phyloP scores from a whole-genome alignment of 768 basidiomycete species.

The Tulasnella sp. region DNA sequence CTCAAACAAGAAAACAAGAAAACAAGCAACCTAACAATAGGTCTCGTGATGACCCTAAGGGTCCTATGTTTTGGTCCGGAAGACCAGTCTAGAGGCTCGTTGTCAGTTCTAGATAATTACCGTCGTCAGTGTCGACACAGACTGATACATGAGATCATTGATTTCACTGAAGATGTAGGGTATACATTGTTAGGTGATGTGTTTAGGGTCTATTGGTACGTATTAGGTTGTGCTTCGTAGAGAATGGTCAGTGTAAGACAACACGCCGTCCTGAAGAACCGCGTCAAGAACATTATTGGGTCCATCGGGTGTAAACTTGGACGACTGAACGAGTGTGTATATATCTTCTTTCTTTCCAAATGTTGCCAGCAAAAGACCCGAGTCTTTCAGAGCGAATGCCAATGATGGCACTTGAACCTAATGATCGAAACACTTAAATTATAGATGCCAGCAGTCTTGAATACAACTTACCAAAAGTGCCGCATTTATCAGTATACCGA shows the following conservation, averaged over 20 bases:
- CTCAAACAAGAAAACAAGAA: too few species aligned
- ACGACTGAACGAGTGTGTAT: constrained; percentile 26
- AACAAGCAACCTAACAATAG: too few species aligned
- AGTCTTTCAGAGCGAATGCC: constrained; percentile 75
- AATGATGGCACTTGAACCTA: constrained; percentile 51
- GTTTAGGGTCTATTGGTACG: too few species aligned
- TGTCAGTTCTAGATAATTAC: too few species aligned
- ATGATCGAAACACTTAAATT: not conserved
- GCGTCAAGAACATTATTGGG: constrained; percentile 41
- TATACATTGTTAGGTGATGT: too few species aligned
- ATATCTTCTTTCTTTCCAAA: constrained; percentile 50
- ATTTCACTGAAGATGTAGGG: too few species aligned
- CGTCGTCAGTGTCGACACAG: too few species aligned
- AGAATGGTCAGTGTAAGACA: constrained; percentile 55
- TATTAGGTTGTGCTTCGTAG: too few species aligned
- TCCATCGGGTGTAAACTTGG: constrained; percentile 15
- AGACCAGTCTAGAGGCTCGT: too few species aligned
- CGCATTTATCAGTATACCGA: constrained; percentile 84
- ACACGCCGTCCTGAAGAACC: constrained; percentile 45
- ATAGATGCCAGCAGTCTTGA: not conserved
- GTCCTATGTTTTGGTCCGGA: too few species aligned
- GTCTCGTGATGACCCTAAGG: too few species aligned
- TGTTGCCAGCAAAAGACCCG: constrained; percentile 75
- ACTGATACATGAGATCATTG: too few species aligned
- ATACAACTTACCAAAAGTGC: constrained; percentile 58